A percentile compares a stretch with the other conserved stretches of the same genome.
Conservation (phyloP, 352 stramenopile species). For the Phytophthora sansomeana region DNA sequence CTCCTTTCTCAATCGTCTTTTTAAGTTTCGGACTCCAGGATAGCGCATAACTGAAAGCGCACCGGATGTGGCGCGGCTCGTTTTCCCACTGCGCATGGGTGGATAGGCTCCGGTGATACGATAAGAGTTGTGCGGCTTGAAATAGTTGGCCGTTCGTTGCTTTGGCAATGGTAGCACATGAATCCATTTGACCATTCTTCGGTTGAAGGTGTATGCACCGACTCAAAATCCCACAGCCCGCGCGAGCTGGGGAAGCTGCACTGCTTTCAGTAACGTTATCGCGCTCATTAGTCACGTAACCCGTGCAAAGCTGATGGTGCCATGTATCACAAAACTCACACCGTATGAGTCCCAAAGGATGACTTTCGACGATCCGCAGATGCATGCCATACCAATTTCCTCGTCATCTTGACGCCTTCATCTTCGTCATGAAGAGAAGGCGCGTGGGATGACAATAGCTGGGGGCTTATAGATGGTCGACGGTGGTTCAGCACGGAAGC, state of each 20-base stretch:
- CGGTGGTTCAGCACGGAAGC: slow-evolving; percentile 60
- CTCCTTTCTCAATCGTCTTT: slow-evolving; percentile 30
- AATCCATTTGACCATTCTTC: slow-evolving; percentile 38
- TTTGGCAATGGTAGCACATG: slow-evolving; percentile 74
- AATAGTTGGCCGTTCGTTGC: slow-evolving; percentile 44
- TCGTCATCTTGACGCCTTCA: not conserved
- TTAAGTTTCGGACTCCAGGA: slow-evolving; percentile 62
- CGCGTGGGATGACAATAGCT: slow-evolving; percentile 23
- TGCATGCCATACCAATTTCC: slow-evolving; percentile 43
- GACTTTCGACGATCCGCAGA: slow-evolving; percentile 54
- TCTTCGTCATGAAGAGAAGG: not conserved
- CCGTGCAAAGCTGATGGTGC: slow-evolving; percentile 76
- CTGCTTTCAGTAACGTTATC: not conserved
- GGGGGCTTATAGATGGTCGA: slow-evolving; percentile 36
- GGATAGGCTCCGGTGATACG: slow-evolving; percentile 91
- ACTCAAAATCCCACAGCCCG: slow-evolving; percentile 34
- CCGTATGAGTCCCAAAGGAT: slow-evolving; percentile 53
- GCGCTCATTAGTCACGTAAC: slow-evolving; percentile 26
- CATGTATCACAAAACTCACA: slow-evolving; percentile 62
- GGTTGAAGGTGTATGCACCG: not conserved
- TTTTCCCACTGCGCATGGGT: slow-evolving; percentile 91
- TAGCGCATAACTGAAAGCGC: slow-evolving; percentile 65
- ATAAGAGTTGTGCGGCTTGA: slow-evolving; percentile 91
- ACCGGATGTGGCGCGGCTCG: slow-evolving; percentile 84
- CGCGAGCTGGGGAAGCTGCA: slow-evolving; percentile 1